phyloP scores from a whole-genome alignment of 495 filamentous ascomycete genomes.

The Talaromyces ruber region DNA sequence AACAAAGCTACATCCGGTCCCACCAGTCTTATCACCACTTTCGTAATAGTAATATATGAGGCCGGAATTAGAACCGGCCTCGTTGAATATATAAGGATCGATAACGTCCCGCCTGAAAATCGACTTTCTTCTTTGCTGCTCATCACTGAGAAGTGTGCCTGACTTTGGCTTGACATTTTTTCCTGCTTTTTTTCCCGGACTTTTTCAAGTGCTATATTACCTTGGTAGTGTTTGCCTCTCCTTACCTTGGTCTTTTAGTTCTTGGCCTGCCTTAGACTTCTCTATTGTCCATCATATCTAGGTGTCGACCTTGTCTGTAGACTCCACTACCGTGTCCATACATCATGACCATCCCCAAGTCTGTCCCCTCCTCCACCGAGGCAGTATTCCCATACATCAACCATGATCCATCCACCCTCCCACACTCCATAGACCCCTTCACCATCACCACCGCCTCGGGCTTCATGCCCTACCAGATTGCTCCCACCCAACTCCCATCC shows the following conservation, averaged over 20 bases:
- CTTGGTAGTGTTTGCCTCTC: conserved; percentile 11
- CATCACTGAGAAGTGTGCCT: conserved; percentile 10
- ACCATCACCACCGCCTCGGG: conserved; percentile 79
- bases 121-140: conserved; percentile 10
- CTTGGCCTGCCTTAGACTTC: not conserved
- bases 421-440: conserved; percentile 55
- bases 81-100: conserved; percentile 46
- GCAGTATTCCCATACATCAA: conserved; percentile 47
- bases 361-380: conserved; percentile 31
- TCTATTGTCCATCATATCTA: not conserved
- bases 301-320: not conserved
- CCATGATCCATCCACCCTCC: conserved; percentile 51
- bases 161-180: conserved; percentile 8
- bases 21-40: conserved; percentile 1
- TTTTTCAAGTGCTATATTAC: conserved; percentile 27
- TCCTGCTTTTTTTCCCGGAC: conserved; percentile 11
- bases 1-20: conserved; percentile 2
- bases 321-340: not conserved
- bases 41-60: conserved; percentile 17
- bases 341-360: conserved; percentile 23
- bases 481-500: conserved; percentile 39
- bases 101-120: conserved; percentile 21
- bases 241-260: not conserved
- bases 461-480: conserved; percentile 46
- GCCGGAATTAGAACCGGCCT: conserved; percentile 60